These are phyloP conservation scores for Euptelea pleiosperma DNA, from an alignment of 164 flowering plant species.

Conservation along the genomic window DNA sequence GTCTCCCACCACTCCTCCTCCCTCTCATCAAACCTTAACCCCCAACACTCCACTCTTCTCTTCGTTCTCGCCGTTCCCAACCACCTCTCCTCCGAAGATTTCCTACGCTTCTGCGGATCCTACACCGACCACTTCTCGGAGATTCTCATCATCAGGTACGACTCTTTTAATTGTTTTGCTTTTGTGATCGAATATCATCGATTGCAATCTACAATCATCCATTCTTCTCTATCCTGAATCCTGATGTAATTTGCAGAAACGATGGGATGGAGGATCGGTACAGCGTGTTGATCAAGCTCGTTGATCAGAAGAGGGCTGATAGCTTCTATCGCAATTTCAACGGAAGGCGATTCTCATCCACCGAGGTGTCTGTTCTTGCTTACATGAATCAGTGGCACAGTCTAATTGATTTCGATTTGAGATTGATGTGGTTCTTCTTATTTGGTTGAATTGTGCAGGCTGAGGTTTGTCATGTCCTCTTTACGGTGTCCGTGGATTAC, in stretches of 20 bases:
- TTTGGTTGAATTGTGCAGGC: constrained; percentile 40
- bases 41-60: constrained; percentile 39
- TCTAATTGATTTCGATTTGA: neutral
- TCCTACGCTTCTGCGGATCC: constrained; percentile 61
- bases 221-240: no score
- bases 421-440: neutral
- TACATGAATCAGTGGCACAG: no score
- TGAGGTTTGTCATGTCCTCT: constrained; percentile 83
- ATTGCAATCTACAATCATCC: no score
- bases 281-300: constrained; percentile 60
- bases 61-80: constrained; percentile 84
- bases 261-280: constrained; percentile 90
- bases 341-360: constrained; percentile 59
- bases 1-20: constrained; percentile 26
- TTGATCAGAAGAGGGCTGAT: constrained; percentile 50
- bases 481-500: constrained; percentile 52
- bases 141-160: constrained; percentile 63
- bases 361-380: constrained; percentile 67
- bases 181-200: no score
- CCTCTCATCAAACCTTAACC: constrained; percentile 30
- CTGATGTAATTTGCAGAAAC: constrained; percentile 54
- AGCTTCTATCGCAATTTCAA: constrained; percentile 52
- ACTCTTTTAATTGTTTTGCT: neutral
- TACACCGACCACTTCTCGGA: constrained; percentile 43
- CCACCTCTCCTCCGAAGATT: constrained; percentile 58